Conservation (phyloP, 2,329 filamentous ascomycete genomes). For the Fusarium agapanthi region DNA sequence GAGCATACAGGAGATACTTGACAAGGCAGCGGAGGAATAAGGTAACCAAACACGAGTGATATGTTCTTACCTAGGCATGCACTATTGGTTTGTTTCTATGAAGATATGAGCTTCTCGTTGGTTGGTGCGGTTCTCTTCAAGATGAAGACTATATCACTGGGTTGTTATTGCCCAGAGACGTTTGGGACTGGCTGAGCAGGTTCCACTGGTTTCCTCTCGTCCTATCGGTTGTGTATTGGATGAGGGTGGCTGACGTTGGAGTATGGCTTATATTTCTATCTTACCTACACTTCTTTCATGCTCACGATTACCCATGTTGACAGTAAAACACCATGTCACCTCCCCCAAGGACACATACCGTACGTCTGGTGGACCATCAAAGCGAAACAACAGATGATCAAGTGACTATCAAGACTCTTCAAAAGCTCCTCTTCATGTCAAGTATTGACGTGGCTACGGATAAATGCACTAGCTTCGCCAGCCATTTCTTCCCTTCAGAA, state of each 20-base stretch:
- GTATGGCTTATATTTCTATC: neutral
- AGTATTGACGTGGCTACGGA: neutral
- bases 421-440: neutral
- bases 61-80: neutral
- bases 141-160: neutral
- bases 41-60: neutral
- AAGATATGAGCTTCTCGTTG: slow-evolving; percentile 14
- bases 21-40: slow-evolving; percentile 38
- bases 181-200: neutral
- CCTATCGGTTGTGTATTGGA: neutral
- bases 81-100: neutral
- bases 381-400: neutral
- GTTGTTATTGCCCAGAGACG: neutral
- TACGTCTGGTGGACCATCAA: neutral
- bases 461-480: slow-evolving; percentile 1
- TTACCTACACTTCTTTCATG: neutral
- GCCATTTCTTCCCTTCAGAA: neutral
- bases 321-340: neutral
- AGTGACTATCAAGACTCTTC: neutral
- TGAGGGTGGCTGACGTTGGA: neutral
- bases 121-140: neutral
- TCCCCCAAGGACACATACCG: neutral
- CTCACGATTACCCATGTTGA: neutral
- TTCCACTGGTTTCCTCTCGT: neutral
- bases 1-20: slow-evolving; percentile 42